A percentile compares a stretch with the other conserved stretches of the same genome.
These are phyloP conservation scores for Rubus idaeus DNA, from an alignment of 306 rosid genomes.

Conservation along the genomic window DNA sequence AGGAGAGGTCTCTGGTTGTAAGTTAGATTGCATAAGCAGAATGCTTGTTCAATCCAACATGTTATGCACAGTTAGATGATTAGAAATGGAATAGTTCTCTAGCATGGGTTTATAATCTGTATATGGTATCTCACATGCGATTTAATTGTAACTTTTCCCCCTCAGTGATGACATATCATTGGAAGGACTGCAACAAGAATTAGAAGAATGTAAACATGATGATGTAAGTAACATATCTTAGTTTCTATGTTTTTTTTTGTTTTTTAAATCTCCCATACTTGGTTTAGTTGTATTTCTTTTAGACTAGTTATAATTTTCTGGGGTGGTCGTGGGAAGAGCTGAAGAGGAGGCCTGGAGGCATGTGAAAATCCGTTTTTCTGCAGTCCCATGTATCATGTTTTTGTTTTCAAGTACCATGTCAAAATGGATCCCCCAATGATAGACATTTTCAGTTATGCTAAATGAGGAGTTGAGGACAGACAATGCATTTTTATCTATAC, in stretches of 20 bases:
- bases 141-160: conserved; percentile 8
- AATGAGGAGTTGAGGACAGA: neutral
- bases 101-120: neutral
- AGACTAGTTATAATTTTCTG: neutral
- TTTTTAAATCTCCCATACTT: neutral
- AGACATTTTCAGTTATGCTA: neutral
- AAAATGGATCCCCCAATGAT: neutral
- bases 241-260: neutral
- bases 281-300: neutral
- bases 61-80: neutral
- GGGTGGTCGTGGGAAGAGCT: neutral
- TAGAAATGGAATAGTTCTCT: neutral
- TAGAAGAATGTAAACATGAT: conserved; percentile 83
- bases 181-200: conserved; percentile 91
- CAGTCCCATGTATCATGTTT: neutral
- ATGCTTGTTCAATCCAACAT: neutral
- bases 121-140: neutral
- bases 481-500: neutral
- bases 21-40: neutral
- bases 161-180: conserved; percentile 74
- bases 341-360: neutral
- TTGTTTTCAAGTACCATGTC: neutral
- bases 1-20: neutral
- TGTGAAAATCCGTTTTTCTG: neutral
- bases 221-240: conserved; percentile 49